Base-by-base conservation (phyloP, 306 rosid genomes). In the Rosa persica region DNA sequence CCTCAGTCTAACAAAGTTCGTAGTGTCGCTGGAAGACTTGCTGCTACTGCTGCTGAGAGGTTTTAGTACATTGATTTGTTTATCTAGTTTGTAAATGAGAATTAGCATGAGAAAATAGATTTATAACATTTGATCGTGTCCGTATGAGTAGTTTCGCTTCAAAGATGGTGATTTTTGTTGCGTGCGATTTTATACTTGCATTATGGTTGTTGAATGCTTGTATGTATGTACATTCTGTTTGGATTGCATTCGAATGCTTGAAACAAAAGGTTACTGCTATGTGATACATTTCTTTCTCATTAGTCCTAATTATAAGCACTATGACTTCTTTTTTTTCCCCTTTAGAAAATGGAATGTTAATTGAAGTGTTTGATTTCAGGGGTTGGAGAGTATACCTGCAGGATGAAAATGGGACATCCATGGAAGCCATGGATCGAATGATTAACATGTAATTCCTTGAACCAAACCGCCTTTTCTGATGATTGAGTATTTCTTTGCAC, bases 331-430 rank as follows among this genome's bases (percentile, higher is more conserved):
- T 22, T 12, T 4, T 1, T 25, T n/a, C n/a, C n/a, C 36, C 2
- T n/a, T 22, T 43, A 22, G 20, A 12, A 3, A 43, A 49, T 42
- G 19, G 52, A n/a, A 4, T 19, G 30, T n/a, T 68, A 16, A 22
- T 62, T 2, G 68, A 23, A 74, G 11, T 44, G 36, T 81, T 54
- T 67, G 47, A 69, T 51, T 74, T 81, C 89, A 94, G 98, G 91
- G 98, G 97, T 23, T 95, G 95, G 98, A 89, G 97, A 87, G 98
- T 95, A 34, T 95, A 88, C 84, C 86, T 92, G 78, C 91, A 82
- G 67, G 97, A 95, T 89, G 97, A 95, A 84, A 93, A 90, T 62
- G 98, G 98, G 73, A 95, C 98, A 19, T 90, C 98, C 22, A 48
- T 81, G 11, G 91, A 92, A 42, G 98, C 93, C 5, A 54, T 76